Evolutionary conservation across 2,329 filamentous ascomycete genomes (phyloP).

Genomic region (Penicillium sp.): DNA sequence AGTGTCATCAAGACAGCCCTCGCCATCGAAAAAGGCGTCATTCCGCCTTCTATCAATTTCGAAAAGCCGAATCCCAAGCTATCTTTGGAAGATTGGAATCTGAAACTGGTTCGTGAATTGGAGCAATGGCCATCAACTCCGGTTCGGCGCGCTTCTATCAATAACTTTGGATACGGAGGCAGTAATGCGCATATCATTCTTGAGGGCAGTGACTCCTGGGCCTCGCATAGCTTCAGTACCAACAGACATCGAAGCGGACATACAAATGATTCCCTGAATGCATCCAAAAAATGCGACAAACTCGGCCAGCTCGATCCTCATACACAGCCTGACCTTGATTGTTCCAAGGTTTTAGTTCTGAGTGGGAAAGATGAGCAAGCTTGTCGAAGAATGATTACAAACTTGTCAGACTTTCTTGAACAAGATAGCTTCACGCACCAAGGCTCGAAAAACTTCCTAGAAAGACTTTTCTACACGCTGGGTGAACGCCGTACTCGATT

Average conservation of each 20-base stretch:
- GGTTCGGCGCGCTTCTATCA: conserved; percentile 6
- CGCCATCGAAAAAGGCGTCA: conserved; percentile 25
- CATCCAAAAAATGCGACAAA: too few species aligned
- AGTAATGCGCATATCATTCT: conserved; percentile 29
- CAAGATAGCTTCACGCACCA: background rate
- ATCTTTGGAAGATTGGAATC: conserved; percentile 11
- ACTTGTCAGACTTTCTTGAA: background rate
- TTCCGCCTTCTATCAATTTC: conserved; percentile 31
- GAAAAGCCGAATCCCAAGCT: conserved; percentile 29
- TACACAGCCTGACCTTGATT: too few species aligned
- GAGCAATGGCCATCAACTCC: background rate
- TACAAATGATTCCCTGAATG: too few species aligned
- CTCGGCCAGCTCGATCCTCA: too few species aligned
- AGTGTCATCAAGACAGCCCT: conserved; percentile 30
- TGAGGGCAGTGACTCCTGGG: conserved; percentile 23
- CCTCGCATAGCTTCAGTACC: too few species aligned
- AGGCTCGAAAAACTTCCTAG: background rate
- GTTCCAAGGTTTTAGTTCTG: conserved; percentile 16
- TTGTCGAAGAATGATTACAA: background rate
- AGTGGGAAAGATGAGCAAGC: conserved; percentile 6
- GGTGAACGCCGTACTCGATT: conserved; percentile 7
- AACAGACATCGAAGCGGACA: too few species aligned
- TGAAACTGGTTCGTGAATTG: conserved; percentile 8
- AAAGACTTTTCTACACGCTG: conserved; percentile 16
- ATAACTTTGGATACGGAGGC: conserved; percentile 11